Percentiles rank a stretch among this genome's conserved stretches.
Evolutionary conservation across 768 basidiomycete genomes (phyloP).

Genomic region (Boletus rufocinnamomeus): DNA sequence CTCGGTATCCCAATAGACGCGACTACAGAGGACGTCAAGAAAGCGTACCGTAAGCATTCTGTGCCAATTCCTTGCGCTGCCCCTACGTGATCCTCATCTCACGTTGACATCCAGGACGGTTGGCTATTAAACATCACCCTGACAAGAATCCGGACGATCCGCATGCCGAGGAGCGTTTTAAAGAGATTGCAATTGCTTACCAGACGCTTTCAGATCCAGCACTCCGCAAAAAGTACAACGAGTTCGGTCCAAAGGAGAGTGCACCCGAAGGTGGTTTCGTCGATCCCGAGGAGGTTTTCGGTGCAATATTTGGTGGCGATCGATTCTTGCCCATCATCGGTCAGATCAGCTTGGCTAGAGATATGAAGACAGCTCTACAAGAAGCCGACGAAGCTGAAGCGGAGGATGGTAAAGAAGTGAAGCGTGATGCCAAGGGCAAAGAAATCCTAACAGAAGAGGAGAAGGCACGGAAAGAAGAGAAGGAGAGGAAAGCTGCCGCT

Average conservation of each 20-base stretch:
- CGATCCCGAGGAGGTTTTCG: slow-evolving; percentile 81
- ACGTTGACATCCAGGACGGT: slow-evolving; percentile 49
- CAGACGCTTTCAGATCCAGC: slow-evolving; percentile 79
- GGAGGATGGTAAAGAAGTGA: slow-evolving; percentile 41
- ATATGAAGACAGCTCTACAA: slow-evolving; percentile 92
- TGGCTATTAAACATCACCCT: slow-evolving; percentile 90
- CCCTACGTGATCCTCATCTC: background rate
- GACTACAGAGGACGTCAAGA: slow-evolving; percentile 84
- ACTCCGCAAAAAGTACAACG: slow-evolving; percentile 85
- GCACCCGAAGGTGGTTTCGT: slow-evolving; percentile 83
- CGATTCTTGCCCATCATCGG: slow-evolving; percentile 87
- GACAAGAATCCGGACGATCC: slow-evolving; percentile 93
- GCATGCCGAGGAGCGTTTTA: slow-evolving; percentile 83
- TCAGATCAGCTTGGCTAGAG: slow-evolving; percentile 80
- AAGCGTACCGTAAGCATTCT: slow-evolving; percentile 69
- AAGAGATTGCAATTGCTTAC: slow-evolving; percentile 87
- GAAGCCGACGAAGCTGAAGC: slow-evolving; percentile 76
- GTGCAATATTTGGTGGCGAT: slow-evolving; percentile 89
- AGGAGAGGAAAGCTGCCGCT: slow-evolving; percentile 59
- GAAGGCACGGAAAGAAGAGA: slow-evolving; percentile 72
- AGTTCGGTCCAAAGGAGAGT: slow-evolving; percentile 84
- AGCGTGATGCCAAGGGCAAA: slow-evolving; percentile 54
- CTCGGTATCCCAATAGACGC: slow-evolving; percentile 76
- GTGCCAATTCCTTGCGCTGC: background rate
- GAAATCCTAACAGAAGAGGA: slow-evolving; percentile 68